These are phyloP conservation scores for Solioccasus polychromus DNA, from an alignment of 768 basidiomycete species.

Conservation along the genomic window DNA sequence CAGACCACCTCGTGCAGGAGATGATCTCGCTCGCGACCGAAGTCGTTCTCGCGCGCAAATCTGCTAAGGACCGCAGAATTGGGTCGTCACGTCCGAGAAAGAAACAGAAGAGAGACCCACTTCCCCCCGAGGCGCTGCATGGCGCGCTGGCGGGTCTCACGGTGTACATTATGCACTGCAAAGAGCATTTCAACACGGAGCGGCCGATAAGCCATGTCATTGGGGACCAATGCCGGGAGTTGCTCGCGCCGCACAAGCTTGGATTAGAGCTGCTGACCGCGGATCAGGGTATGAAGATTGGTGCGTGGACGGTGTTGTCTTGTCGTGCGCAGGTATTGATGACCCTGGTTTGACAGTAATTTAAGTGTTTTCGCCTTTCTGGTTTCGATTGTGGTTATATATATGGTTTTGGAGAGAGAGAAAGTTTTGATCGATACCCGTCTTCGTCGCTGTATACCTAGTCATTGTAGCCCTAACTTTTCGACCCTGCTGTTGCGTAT, in stretches of 20 bases:
- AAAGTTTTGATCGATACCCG: slow-evolving; percentile 19
- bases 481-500: not conserved
- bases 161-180: slow-evolving; percentile 87
- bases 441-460: slow-evolving; percentile 36
- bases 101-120: slow-evolving; percentile 37
- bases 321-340: not conserved
- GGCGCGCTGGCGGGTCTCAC: slow-evolving; percentile 56
- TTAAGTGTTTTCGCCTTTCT: slow-evolving; percentile 19
- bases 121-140: slow-evolving; percentile 42
- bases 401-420: slow-evolving; percentile 7
- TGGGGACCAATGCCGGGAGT: slow-evolving; percentile 61
- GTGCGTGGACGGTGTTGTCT: slow-evolving; percentile 46
- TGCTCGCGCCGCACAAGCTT: slow-evolving; percentile 59
- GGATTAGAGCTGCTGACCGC: slow-evolving; percentile 71
- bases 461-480: slow-evolving; percentile 37
- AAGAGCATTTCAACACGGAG: slow-evolving; percentile 60
- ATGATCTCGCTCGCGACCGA: slow-evolving; percentile 66
- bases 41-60: slow-evolving; percentile 47
- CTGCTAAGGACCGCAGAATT: slow-evolving; percentile 24
- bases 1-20: slow-evolving; percentile 76
- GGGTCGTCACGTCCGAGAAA: slow-evolving; percentile 27
- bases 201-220: slow-evolving; percentile 65
- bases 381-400: slow-evolving; percentile 3
- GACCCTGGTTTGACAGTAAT: slow-evolving; percentile 32
- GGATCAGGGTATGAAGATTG: slow-evolving; percentile 77